Evolutionary conservation across 2,329 filamentous ascomycete species (phyloP), one percentile per base, ranked within the genome.

Genomic region (Cyphellophora europaea): DNA sequence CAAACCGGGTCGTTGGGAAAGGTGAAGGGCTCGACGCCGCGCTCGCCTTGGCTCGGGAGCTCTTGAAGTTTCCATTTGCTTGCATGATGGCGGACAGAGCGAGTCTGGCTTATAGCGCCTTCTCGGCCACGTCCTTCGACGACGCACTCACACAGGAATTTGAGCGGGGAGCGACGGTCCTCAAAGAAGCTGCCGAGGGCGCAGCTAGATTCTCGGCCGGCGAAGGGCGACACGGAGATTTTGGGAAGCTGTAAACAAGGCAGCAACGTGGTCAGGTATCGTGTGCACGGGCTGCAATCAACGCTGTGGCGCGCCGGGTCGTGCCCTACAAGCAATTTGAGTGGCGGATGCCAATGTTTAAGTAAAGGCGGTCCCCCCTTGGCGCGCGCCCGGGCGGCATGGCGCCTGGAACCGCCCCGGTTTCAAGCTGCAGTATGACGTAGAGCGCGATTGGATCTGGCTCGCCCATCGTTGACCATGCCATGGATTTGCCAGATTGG

Each of bases 71-170:
- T 31, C 71, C 71, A 2, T 64, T 73, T 43, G 47, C 50, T 4
- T 72, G 69, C 45, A 64, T 75, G 62, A 71, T 67, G 33, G 52
- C 51, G 2, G 71, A 76, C 47, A 56, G 70, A 3, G 48, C 45
- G 3, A 65, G 57, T 6, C 62, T 59, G 21, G 72, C 74, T 40
- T 66, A 74, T 49, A 58, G 64, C 11, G 60, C 61, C 0, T 74
- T 68, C 39, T 50, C 65, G 6, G 67, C 71, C 1, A 44, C 41
- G 0, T 65, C 60, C 2, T 65, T 74, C 10, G 57, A 67, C 28
- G 67, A 74, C 47, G 71, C 69, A 1, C 37, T 73, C 52, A 49
- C 48, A 21, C 57, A 57, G 40, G 71, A 74, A 44, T 71, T 62
- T 47, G 56, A 63, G 4, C 48, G 59, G 17, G 68, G 67, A 0